Conservation (phyloP, 148 eudicot species). For the Oxyria digyna region DNA sequence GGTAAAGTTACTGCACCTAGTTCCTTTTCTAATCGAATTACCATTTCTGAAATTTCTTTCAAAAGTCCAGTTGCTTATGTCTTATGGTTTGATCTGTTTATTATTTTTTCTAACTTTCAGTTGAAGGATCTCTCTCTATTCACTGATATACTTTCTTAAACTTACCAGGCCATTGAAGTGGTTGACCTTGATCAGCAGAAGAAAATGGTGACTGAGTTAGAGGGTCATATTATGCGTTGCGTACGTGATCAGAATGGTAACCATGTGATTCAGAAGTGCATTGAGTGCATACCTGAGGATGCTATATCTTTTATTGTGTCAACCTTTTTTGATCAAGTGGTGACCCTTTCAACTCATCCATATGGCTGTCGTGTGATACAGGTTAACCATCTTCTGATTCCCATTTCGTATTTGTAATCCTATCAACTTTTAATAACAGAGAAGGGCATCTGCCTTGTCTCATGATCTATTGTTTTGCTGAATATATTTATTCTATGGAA, state of each 20-base stretch:
- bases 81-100: too few relatives aligned
- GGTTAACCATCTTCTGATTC: slow-evolving; percentile 32
- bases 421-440: too few relatives aligned
- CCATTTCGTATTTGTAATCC: too few relatives aligned
- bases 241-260: slow-evolving; percentile 99
- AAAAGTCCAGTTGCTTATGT: background rate
- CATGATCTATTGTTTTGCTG: background rate
- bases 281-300: slow-evolving; percentile 94
- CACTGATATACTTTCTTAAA: too few relatives aligned
- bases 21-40: background rate
- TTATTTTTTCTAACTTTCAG: too few relatives aligned
- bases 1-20: slow-evolving; percentile 28
- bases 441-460: too few relatives aligned
- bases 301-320: slow-evolving; percentile 71
- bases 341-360: slow-evolving; percentile 90
- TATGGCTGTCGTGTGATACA: slow-evolving; percentile 99
- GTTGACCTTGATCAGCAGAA: slow-evolving; percentile 95
- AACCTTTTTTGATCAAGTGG: slow-evolving; percentile 91
- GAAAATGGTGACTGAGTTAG: slow-evolving; percentile 87
- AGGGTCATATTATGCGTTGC: slow-evolving; percentile 94
- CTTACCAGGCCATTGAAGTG: slow-evolving; percentile 99
- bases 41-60: background rate
- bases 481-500: slow-evolving; percentile 41
- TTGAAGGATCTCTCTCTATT: too few relatives aligned
- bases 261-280: slow-evolving; percentile 96